Evolutionary conservation across 208 protist genomes (phyloP), one percentile per base, ranked within the genome.

Genomic region (Phytomonas sp.): DNA sequence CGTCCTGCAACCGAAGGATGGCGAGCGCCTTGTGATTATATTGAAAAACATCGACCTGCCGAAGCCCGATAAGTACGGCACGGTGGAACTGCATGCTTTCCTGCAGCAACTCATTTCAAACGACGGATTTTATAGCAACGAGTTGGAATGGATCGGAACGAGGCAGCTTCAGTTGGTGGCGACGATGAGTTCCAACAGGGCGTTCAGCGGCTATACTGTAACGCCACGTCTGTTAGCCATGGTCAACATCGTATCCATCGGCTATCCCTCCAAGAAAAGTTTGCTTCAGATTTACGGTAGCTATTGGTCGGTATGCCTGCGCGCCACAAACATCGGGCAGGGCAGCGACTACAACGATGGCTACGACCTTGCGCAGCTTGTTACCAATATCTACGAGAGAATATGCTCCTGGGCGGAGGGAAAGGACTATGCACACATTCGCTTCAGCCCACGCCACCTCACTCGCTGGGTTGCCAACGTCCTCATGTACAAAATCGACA

Each of bases 1-100:
- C 33, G 85, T 98, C 51, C 89, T 97, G 61, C 85, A 97, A 17
- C 98, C 98, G 20, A 96, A 95, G 60, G 92, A 98, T 23, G 89
- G 87, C 32, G 97, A 98, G 37, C 82, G 93, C 26, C 78, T 99
- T 11, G 87, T 99, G 0, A 74, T 99, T 28, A 87, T 98, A 68
- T 73, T 99, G 30, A 98, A 98, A 83, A 98, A 99, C 81, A 80
- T 99, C 31, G 98, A 99, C 78, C 81, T 99, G 32, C 96, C 98
- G 29, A 97, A 97, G 79, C 97, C 98, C 20, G 98, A 99, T 83
- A 96, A 93, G 77, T 99, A 99, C 84, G 97, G 93, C 74, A 99
- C 98, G 2, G 92, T 98, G 9, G 88, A 98, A 82, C 85, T 99
- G 31, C 95, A 99, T 73, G 91, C 95, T 26, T 98, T 99, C 77